phyloP scores from a whole-genome alignment of 2,329 filamentous ascomycete species.

The Dactylonectria macrodidyma region DNA sequence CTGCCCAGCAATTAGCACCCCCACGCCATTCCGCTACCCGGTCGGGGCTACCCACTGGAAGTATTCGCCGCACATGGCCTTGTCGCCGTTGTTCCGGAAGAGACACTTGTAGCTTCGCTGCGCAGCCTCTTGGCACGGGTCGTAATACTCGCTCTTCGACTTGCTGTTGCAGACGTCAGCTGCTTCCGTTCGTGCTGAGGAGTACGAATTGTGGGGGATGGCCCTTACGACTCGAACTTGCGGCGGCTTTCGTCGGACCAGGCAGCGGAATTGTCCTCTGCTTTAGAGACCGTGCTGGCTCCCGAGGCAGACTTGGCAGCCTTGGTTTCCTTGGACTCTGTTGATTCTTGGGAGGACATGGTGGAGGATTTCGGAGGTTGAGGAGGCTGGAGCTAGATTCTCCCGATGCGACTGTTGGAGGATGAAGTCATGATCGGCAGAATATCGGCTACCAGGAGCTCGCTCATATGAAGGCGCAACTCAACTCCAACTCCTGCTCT shows the following conservation, averaged over 20 bases:
- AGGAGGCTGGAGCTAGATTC: slow-evolving; percentile 1
- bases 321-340: slow-evolving; percentile 36
- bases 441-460: slow-evolving; percentile 30
- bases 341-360: slow-evolving; percentile 36
- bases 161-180: slow-evolving; percentile 71
- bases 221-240: slow-evolving; percentile 75
- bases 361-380: background rate
- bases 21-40: background rate
- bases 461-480: background rate
- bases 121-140: slow-evolving; percentile 95
- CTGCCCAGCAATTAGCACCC: slow-evolving; percentile 62
- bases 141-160: slow-evolving; percentile 89
- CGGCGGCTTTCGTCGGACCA: slow-evolving; percentile 73
- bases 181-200: slow-evolving; percentile 2
- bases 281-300: background rate
- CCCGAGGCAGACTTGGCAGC: slow-evolving; percentile 15
- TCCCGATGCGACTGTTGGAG: background rate
- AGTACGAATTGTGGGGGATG: background rate
- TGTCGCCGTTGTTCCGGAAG: slow-evolving; percentile 88
- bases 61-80: slow-evolving; percentile 92
- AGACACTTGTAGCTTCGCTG: slow-evolving; percentile 88
- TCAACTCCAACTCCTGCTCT: background rate
- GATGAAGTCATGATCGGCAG: slow-evolving; percentile 39
- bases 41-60: slow-evolving; percentile 80
- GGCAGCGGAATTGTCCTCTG: slow-evolving; percentile 51